Conservation (phyloP, 1,284 basidiomycete species). For the Ceratobasidium sp. region DNA sequence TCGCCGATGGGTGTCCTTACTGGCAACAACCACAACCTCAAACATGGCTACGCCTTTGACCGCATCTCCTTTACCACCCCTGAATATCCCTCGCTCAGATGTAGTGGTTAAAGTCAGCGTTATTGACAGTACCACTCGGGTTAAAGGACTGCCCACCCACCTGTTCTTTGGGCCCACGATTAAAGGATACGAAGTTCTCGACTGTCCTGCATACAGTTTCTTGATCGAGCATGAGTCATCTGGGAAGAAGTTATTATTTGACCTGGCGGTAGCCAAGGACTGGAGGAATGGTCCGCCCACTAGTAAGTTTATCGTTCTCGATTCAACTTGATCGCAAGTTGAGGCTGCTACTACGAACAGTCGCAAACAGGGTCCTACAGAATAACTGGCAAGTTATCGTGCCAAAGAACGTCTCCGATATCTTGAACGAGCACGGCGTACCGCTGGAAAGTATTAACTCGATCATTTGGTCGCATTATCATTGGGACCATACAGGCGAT, state of each 20-base stretch:
- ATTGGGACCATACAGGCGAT: slow-evolving; percentile 39
- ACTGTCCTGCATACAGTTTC: slow-evolving; percentile 23
- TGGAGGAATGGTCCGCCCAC: slow-evolving; percentile 34
- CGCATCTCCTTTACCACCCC: no score
- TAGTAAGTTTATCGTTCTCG: background rate
- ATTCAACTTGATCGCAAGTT: no score
- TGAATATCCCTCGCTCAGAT: slow-evolving; percentile 23
- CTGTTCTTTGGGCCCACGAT: slow-evolving; percentile 20
- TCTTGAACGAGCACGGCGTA: slow-evolving; percentile 18
- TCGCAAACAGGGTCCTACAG: slow-evolving; percentile 4
- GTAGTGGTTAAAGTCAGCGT: slow-evolving; percentile 21
- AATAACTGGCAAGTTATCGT: background rate
- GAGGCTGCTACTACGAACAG: background rate
- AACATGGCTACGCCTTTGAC: no score
- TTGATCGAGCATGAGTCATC: slow-evolving; percentile 36
- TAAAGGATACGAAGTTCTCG: background rate
- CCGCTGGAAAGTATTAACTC: slow-evolving; percentile 33
- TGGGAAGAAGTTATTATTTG: slow-evolving; percentile 20
- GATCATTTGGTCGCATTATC: slow-evolving; percentile 36
- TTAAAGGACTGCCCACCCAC: slow-evolving; percentile 15
- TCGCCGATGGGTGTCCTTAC: no score
- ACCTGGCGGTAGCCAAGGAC: slow-evolving; percentile 28
- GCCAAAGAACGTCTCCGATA: slow-evolving; percentile 25
- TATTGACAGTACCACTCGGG: slow-evolving; percentile 32
- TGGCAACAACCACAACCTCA: no score